These are phyloP conservation scores for Microthlaspi erraticum DNA, from an alignment of 345 rosid genomes.

Conservation along the genomic window DNA sequence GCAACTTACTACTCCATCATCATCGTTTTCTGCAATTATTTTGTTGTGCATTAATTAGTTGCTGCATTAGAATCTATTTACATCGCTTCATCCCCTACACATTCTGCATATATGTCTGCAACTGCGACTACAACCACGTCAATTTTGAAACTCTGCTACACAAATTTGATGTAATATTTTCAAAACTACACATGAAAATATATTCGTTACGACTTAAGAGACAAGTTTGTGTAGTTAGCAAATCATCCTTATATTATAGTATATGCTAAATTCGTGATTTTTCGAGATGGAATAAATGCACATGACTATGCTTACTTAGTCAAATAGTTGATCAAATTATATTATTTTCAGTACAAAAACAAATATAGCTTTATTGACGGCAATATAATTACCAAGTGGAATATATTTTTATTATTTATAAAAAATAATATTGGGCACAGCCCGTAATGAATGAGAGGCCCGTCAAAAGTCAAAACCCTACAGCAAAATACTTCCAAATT, in stretches of 20 bases:
- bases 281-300: conserved; percentile 22
- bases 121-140: background rate
- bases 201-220: too few species aligned
- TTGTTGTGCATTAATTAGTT: background rate
- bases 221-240: background rate
- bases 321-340: conserved; percentile 13
- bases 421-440: background rate
- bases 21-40: too few species aligned
- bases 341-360: too few species aligned
- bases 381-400: background rate
- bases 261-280: conserved; percentile 9
- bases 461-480: background rate
- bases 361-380: conserved; percentile 3
- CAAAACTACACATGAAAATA: background rate
- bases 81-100: background rate
- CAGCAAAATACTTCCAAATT: background rate
- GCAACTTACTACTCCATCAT: conserved; percentile 30
- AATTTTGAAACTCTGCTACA: background rate
- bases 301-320: conserved; percentile 19
- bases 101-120: background rate
- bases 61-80: conserved; percentile 22
- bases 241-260: background rate
- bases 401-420: background rate
- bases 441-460: background rate
- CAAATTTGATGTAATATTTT: background rate